A percentile compares a stretch with the other conserved stretches of the same genome.
Conservation (phyloP, 1,284 basidiomycete genomes). For the Laetiporus sulphureus region DNA sequence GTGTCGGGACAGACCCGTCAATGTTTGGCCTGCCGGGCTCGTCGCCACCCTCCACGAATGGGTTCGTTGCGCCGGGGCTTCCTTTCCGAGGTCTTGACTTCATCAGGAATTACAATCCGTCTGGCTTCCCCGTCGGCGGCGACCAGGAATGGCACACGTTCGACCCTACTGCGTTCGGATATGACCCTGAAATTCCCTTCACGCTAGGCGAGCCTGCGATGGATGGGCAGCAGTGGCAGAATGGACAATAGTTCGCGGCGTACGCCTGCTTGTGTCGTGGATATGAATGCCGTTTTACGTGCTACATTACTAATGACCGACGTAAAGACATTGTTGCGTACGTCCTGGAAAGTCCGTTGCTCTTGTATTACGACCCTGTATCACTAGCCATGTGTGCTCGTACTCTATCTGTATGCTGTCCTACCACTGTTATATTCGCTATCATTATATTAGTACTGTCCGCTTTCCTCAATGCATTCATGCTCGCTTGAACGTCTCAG, state of each 20-base stretch:
- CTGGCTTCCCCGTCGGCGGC: slow-evolving; percentile 33
- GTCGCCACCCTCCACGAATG: slow-evolving; percentile 49
- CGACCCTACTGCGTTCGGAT: slow-evolving; percentile 62
- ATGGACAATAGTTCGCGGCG: slow-evolving; percentile 3
- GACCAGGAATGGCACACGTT: slow-evolving; percentile 74
- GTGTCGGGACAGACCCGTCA: slow-evolving; percentile 28
- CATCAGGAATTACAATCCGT: slow-evolving; percentile 60
- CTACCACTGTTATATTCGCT: too few species aligned
- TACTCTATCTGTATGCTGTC: too few species aligned
- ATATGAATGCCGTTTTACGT: not conserved
- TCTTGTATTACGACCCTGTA: slow-evolving; percentile 1
- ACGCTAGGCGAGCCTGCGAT: slow-evolving; percentile 34
- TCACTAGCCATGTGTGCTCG: too few species aligned
- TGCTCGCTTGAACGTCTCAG: too few species aligned
- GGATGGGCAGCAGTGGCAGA: slow-evolving; percentile 16
- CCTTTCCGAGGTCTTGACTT: slow-evolving; percentile 77
- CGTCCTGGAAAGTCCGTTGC: not conserved
- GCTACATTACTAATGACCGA: slow-evolving; percentile 1
- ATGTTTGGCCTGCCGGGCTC: slow-evolving; percentile 41
- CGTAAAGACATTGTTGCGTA: not conserved
- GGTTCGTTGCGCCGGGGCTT: slow-evolving; percentile 61
- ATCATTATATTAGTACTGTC: too few species aligned
- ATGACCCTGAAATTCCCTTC: slow-evolving; percentile 71
- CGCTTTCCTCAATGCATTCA: too few species aligned
- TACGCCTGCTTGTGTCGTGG: not conserved